Evolutionary conservation across 1,284 basidiomycete species (phyloP).

Genomic region (Pyrrhoderma noxium): DNA sequence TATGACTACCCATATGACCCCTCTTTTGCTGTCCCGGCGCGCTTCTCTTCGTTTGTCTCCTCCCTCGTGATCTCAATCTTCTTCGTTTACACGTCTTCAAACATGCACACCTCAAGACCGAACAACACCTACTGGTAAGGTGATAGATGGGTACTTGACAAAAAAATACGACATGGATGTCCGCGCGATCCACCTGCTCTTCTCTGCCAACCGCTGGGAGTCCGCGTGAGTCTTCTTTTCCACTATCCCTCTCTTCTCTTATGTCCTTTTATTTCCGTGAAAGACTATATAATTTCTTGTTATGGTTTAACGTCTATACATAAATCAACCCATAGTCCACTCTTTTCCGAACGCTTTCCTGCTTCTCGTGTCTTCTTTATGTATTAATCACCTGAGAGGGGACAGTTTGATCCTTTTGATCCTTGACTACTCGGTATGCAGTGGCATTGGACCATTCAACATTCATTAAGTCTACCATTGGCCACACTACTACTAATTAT

Average conservation of each 20-base stretch:
- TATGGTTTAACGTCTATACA: too few species aligned
- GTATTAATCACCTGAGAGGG: too few species aligned
- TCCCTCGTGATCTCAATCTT: neutral
- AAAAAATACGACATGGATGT: constrained; percentile 85
- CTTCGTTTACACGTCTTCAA: neutral
- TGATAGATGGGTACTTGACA: constrained; percentile 91
- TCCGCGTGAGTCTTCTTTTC: constrained; percentile 48
- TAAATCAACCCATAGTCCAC: constrained; percentile 3
- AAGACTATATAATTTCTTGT: too few species aligned
- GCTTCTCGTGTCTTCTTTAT: too few species aligned
- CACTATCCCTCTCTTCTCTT: neutral
- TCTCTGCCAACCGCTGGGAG: constrained; percentile 98
- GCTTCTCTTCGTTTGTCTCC: neutral
- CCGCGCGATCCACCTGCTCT: constrained; percentile 87
- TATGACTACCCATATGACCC: too few species aligned
- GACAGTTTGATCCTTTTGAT: too few species aligned
- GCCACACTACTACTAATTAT: too few species aligned
- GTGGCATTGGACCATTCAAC: too few species aligned
- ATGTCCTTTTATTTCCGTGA: neutral
- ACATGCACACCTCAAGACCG: constrained; percentile 63
- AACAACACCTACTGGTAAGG: constrained; percentile 84
- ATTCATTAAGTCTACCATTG: too few species aligned
- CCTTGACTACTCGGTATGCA: too few species aligned
- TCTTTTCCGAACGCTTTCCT: too few species aligned
- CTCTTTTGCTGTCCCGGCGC: too few species aligned